Evolutionary conservation across 129 eudicot species (phyloP).

Genomic region (Arctium lappa): DNA sequence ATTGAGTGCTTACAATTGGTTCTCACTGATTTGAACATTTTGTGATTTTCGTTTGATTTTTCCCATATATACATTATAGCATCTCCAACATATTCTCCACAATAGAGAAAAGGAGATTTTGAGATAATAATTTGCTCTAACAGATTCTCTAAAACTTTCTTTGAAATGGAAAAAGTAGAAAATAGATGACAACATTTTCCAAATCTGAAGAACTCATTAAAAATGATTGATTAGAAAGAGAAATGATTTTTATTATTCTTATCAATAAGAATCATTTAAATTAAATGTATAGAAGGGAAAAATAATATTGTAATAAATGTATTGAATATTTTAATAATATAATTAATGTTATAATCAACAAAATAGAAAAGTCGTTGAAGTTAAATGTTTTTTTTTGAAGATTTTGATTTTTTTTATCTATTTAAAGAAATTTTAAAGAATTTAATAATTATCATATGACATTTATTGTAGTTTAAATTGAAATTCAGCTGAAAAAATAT

Average conservation of each 20-base stretch:
- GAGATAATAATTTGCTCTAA: neutral
- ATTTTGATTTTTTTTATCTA: neutral
- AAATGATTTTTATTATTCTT: neutral
- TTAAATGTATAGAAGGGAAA: neutral
- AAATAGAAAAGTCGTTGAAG: neutral
- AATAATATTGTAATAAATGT: neutral
- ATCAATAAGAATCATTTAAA: neutral
- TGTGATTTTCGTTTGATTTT: neutral
- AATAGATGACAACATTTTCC: neutral
- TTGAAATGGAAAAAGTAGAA: neutral
- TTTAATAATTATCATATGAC: neutral
- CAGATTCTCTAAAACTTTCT: neutral
- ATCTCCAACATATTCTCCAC: neutral
- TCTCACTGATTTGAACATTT: neutral
- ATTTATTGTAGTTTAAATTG: neutral
- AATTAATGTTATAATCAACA: neutral
- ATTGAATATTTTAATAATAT: neutral
- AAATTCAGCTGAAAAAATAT: neutral
- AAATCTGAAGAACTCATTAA: neutral
- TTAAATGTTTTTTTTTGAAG: neutral
- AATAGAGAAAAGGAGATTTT: neutral
- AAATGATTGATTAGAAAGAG: neutral
- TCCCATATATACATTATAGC: neutral
- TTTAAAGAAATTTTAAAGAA: neutral
- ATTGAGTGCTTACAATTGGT: neutral